Conservation (phyloP, 2,329 filamentous ascomycete genomes). For the Alternaria arborescens region DNA sequence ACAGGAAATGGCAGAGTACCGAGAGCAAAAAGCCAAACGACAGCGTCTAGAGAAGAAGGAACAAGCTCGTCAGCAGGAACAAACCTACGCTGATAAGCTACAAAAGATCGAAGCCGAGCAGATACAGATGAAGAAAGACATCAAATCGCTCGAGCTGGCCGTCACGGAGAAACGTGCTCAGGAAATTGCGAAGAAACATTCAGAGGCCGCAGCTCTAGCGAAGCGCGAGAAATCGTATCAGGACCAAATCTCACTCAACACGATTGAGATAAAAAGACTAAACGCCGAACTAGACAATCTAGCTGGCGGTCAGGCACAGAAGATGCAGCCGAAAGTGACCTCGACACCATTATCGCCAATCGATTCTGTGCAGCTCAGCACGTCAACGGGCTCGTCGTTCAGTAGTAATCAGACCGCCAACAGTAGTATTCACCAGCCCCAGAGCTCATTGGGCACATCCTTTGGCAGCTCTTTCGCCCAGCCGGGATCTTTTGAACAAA, state of each 20-base stretch:
- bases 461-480: background rate
- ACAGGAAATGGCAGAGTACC: background rate
- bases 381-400: background rate
- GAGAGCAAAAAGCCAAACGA: background rate
- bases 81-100: background rate
- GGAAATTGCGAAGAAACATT: background rate
- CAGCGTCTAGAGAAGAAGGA: background rate
- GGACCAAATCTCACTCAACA: background rate
- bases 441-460: background rate
- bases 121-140: background rate
- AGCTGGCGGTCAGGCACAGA: background rate
- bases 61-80: background rate
- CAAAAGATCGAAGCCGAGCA: background rate
- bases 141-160: background rate
- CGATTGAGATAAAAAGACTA: background rate
- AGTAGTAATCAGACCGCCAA: background rate
- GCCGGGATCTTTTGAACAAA: background rate
- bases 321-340: background rate
- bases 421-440: background rate
- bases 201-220: background rate
- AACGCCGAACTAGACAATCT: background rate
- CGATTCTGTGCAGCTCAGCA: background rate
- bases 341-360: background rate
- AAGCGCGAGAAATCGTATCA: background rate
- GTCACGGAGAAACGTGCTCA: background rate